Evolutionary conservation across 2,329 filamentous ascomycete species (phyloP).

Genomic region (Phyllosticta citriasiana): DNA sequence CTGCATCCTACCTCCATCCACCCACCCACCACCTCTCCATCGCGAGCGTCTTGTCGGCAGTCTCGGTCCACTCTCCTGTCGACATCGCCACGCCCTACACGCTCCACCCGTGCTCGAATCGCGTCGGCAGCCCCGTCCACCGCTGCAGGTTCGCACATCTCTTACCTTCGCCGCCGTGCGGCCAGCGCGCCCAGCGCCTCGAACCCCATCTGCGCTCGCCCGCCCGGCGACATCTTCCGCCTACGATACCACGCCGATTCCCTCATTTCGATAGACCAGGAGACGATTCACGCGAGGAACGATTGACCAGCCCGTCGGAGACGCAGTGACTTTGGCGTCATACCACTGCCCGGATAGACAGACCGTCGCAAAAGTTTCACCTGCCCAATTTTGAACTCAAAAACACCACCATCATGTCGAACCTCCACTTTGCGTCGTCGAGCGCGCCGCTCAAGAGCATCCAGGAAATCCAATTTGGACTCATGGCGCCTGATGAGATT

Average conservation of each 20-base stretch:
- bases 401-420: slow-evolving; percentile 51
- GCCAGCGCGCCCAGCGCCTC: slow-evolving; percentile 25
- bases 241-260: not conserved
- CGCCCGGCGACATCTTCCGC: slow-evolving; percentile 1
- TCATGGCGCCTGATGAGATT: slow-evolving; percentile 96
- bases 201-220: slow-evolving; percentile 8
- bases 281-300: not conserved
- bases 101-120: slow-evolving; percentile 3
- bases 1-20: slow-evolving; percentile 1
- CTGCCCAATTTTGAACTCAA: not conserved
- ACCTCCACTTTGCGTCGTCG: slow-evolving; percentile 81
- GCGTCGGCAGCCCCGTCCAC: slow-evolving; percentile 7
- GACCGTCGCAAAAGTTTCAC: slow-evolving; percentile 1
- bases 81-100: slow-evolving; percentile 16
- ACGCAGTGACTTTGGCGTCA: slow-evolving; percentile 5
- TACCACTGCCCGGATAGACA: not conserved
- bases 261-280: not conserved
- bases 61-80: slow-evolving; percentile 18
- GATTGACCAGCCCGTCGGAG: not conserved
- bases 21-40: slow-evolving; percentile 21
- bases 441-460: slow-evolving; percentile 95
- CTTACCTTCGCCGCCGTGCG: slow-evolving; percentile 13
- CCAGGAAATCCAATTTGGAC: slow-evolving; percentile 97
- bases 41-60: slow-evolving; percentile 22
- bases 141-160: slow-evolving; percentile 16